phyloP scores from a whole-genome alignment of 495 filamentous ascomycete genomes.

The Articulospora tetracladia region DNA sequence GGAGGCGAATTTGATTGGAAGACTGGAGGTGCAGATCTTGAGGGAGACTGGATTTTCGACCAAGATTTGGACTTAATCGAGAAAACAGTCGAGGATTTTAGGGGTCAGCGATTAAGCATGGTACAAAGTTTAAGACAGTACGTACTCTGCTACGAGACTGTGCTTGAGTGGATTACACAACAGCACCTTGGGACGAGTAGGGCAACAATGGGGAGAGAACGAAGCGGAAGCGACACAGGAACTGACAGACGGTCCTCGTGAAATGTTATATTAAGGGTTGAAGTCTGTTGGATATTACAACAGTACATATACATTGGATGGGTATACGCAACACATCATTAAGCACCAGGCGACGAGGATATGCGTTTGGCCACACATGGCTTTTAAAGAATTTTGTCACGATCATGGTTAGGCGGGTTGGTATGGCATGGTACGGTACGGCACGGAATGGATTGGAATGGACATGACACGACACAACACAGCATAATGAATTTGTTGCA shows the following conservation, averaged over 20 bases:
- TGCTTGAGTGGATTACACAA: slow-evolving; percentile 75
- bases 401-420: not conserved
- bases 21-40: not conserved
- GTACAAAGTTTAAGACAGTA: slow-evolving; percentile 94
- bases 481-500: not conserved
- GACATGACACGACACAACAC: not conserved
- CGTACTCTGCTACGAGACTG: slow-evolving; percentile 93
- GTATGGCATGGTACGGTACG: not conserved
- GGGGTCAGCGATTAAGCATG: slow-evolving; percentile 88
- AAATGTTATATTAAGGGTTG: too few relatives aligned
- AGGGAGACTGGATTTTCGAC: slow-evolving; percentile 41
- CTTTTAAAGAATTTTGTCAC: not conserved
- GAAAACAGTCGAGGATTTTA: slow-evolving; percentile 84
- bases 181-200: slow-evolving; percentile 6
- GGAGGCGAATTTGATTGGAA: slow-evolving; percentile 18
- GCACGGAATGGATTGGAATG: not conserved
- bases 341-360: not conserved
- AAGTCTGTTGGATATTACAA: not conserved
- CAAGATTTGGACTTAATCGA: slow-evolving; percentile 73
- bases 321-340: not conserved
- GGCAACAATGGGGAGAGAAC: not conserved
- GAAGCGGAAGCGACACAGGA: slow-evolving; percentile 20
- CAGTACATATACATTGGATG: not conserved
- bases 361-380: not conserved
- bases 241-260: not conserved